Percentiles rank a stretch among this genome's conserved stretches.
These are phyloP conservation scores for Chrysosporium queenslandicum DNA, from an alignment of 2,329 filamentous ascomycete genomes.

Conservation along the genomic window DNA sequence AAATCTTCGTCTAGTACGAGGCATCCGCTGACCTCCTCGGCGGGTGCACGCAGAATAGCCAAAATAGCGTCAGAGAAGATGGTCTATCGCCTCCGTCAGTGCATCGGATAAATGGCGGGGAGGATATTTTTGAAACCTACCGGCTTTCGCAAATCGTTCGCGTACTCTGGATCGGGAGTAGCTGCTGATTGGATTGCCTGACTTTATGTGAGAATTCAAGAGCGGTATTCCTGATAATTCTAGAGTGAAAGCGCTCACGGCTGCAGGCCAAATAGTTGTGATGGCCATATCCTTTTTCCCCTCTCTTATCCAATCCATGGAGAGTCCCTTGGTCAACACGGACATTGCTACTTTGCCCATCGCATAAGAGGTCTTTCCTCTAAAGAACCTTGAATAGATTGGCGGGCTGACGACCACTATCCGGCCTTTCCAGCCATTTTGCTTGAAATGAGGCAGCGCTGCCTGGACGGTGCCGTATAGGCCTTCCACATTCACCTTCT, in stretches of 20 bases:
- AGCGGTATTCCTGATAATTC: neutral
- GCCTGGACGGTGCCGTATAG: constrained; percentile 64
- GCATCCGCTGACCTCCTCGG: constrained; percentile 56
- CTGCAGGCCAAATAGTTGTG: constrained; percentile 73
- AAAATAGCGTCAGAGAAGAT: constrained; percentile 75
- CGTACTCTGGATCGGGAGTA: neutral
- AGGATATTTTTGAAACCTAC: constrained; percentile 27
- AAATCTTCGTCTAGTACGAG: constrained; percentile 75
- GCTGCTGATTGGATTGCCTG: constrained; percentile 14
- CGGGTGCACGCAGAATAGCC: constrained; percentile 55
- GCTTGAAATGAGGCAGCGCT: constrained; percentile 54
- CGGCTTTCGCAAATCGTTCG: constrained; percentile 52
- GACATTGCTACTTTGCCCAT: constrained; percentile 71
- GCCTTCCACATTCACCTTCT: constrained; percentile 63
- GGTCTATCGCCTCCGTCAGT: constrained; percentile 31
- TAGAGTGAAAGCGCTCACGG: constrained; percentile 40
- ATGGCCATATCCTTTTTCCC: constrained; percentile 60
- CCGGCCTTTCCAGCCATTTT: constrained; percentile 47
- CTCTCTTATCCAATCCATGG: constrained; percentile 67
- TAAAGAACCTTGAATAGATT: constrained; percentile 75
- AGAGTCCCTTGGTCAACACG: constrained; percentile 68
- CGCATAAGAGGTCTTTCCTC: constrained; percentile 77
- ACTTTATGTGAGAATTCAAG: neutral
- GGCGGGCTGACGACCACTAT: constrained; percentile 74
- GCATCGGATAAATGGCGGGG: neutral